Conservation (phyloP, 75 land plant genomes). For the Sequoia sempervirens region DNA sequence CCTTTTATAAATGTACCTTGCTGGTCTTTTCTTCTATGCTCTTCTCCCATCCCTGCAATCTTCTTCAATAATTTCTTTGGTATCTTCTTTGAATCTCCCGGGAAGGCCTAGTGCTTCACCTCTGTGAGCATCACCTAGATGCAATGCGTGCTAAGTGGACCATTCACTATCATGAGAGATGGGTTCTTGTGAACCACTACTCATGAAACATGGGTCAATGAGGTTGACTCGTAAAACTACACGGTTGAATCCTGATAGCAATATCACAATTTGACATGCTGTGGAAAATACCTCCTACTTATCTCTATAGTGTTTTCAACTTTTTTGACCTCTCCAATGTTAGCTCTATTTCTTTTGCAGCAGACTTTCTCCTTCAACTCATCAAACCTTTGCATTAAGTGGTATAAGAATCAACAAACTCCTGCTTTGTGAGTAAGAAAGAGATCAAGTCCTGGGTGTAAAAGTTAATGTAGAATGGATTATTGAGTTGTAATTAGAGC, state of each 20-base stretch:
- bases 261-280: too few relatives aligned
- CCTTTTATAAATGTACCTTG: too few relatives aligned
- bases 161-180: too few relatives aligned
- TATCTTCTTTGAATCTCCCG: background rate
- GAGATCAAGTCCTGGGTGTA: background rate
- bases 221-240: too few relatives aligned
- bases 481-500: background rate
- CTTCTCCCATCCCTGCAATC: background rate
- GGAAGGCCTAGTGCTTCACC: too few relatives aligned
- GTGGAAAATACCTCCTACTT: too few relatives aligned
- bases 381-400: background rate
- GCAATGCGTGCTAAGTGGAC: too few relatives aligned
- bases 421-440: background rate
- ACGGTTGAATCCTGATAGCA: too few relatives aligned
- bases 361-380: background rate
- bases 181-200: too few relatives aligned
- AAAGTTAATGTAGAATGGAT: background rate
- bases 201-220: too few relatives aligned
- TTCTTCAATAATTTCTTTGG: background rate
- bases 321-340: background rate
- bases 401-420: background rate
- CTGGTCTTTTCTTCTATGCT: too few relatives aligned
- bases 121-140: too few relatives aligned
- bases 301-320: background rate
- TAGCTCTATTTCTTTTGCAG: background rate